Evolutionary conservation across 163 green algal genomes (phyloP).

Genomic region (Prototheca cutis): DNA sequence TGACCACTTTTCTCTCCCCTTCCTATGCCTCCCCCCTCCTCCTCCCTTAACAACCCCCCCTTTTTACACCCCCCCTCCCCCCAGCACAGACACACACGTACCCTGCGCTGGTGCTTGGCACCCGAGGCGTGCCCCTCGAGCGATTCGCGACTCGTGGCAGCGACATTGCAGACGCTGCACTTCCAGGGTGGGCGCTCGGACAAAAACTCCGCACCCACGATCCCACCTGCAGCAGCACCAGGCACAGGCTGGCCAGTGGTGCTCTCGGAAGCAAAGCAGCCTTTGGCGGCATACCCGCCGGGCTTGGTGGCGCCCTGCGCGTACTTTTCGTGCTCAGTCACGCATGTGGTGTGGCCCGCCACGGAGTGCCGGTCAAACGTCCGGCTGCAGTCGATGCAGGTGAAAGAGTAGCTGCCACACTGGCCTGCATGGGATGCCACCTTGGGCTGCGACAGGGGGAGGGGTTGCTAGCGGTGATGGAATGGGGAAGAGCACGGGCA

Average conservation of each 20-base stretch:
- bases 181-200: slow-evolving; percentile 61
- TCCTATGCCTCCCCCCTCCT: too few species aligned
- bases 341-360: slow-evolving; percentile 67
- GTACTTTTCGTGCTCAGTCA: slow-evolving; percentile 94
- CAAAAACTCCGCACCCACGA: slow-evolving; percentile 56
- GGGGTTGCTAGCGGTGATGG: background rate
- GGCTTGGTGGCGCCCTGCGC: slow-evolving; percentile 79
- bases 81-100: too few species aligned
- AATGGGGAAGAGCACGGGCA: background rate
- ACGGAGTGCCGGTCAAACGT: slow-evolving; percentile 61
- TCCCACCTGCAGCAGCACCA: slow-evolving; percentile 12
- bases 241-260: slow-evolving; percentile 2
- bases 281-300: slow-evolving; percentile 64
- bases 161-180: slow-evolving; percentile 82
- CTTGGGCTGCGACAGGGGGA: slow-evolving; percentile 54
- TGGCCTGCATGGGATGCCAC: slow-evolving; percentile 44
- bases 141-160: slow-evolving; percentile 79
- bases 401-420: slow-evolving; percentile 56
- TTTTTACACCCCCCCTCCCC: too few species aligned
- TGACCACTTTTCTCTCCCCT: too few species aligned
- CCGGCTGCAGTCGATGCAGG: slow-evolving; percentile 82
- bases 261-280: slow-evolving; percentile 32
- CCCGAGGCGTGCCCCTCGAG: slow-evolving; percentile 71
- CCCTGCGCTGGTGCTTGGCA: slow-evolving; percentile 69
- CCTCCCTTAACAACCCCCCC: too few species aligned